These are phyloP conservation scores for Nadsonia starkeyi-henricii DNA, from an alignment of 1,139 yeast genomes.

Conservation along the genomic window DNA sequence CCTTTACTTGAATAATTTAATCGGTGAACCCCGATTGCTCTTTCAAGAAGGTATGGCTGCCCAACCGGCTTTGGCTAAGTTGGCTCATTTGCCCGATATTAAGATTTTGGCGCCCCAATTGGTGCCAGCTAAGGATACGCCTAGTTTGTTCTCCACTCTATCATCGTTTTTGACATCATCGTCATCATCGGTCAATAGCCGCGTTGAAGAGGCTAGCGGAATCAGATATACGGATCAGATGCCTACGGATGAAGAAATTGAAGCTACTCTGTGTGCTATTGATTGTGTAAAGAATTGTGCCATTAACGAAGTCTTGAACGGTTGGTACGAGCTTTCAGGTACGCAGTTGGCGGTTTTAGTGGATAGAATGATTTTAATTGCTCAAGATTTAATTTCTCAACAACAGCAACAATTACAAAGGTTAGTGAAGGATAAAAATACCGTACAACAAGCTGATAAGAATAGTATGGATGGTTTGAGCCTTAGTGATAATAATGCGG, in stretches of 20 bases:
- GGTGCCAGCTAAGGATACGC: conserved; percentile 42
- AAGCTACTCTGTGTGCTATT: conserved; percentile 63
- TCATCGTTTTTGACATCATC: conserved; percentile 87
- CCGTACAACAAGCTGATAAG: no score
- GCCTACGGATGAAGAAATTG: conserved; percentile 87
- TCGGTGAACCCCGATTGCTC: conserved; percentile 22
- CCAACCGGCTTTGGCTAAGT: not conserved
- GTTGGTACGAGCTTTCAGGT: not conserved
- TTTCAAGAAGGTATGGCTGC: not conserved
- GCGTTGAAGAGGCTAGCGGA: not conserved
- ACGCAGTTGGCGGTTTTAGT: not conserved
- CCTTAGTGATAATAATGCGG: not conserved
- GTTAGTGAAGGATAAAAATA: no score
- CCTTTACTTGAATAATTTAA: conserved; percentile 58
- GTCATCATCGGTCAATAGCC: conserved; percentile 36
- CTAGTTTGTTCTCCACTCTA: conserved; percentile 70
- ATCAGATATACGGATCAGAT: not conserved
- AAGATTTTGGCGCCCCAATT: conserved; percentile 20
- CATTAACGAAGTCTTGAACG: conserved; percentile 36
- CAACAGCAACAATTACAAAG: not conserved
- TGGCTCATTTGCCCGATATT: conserved; percentile 23
- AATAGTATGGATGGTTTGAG: not conserved
- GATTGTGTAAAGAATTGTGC: conserved; percentile 68
- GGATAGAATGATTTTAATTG: not conserved
- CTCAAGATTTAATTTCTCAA: conserved; percentile 1